Base-by-base conservation (phyloP, 1,284 basidiomycete genomes). In the Cutaneotrichosporon arboriforme region DNA sequence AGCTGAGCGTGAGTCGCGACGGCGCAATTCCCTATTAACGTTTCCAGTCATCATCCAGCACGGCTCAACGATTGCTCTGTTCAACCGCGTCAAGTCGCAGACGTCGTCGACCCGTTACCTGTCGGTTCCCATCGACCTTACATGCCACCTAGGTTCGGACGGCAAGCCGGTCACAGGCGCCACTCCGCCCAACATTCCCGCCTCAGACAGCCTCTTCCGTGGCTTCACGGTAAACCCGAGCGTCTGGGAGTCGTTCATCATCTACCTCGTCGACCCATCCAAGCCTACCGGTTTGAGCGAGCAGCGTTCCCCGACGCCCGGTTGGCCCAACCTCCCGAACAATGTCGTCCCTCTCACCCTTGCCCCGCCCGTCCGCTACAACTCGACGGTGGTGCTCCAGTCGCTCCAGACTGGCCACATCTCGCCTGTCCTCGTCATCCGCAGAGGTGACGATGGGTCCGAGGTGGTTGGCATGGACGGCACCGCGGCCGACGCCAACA, bases 81-180 rank as follows among this genome's bases (percentile, higher is more conserved):
- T 94, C 81, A 93, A 97, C 73, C 86, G 94, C 17, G 78, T 94
- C 60, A 84, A 91, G 50, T 91, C 91, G 1, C 93, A 91, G 77
- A 91, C 87, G 2, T 88, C 88, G n/a, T 90, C 88, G 4, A 97
- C 94, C 10, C 90, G 93, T 65, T 97, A 94, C 64, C 85, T 97
- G 50, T 92, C 90, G 60, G 91, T 97, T 4, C 90, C 89, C 18
- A 88, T 89, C 20, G 90, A 92, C 20, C 85, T 87, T 9, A 86
- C 89, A 3, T 87, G 87, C 0, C 88, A 91, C 78, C 88, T 88
- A 64, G 88, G 89, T 17, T 91, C 90, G 31, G 91, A 94, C 76
- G 90, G 90, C 33, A 83, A 83, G 26, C 84, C 85, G 41, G 79
- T 92, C 57, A 82, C 88, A 79, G 88, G 88, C 12, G 80, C 88